phyloP scores from a whole-genome alignment of 805 yeast genomes.

The Ogataea methylovora region DNA sequence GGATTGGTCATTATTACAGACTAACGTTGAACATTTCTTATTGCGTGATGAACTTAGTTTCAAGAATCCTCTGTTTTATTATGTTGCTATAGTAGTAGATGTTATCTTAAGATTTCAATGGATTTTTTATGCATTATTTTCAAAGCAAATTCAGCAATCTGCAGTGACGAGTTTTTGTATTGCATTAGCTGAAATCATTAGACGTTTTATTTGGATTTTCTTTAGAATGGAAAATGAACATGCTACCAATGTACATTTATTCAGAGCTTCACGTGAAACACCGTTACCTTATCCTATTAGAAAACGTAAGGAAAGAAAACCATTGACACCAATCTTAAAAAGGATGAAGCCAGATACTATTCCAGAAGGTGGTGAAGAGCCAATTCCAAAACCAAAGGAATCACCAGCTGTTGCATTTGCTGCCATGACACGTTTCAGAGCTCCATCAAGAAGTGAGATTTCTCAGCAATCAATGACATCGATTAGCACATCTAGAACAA shows the following conservation, averaged over 20 bases:
- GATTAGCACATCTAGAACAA: no score
- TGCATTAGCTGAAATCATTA: conserved; percentile 71
- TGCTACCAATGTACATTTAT: conserved; percentile 77
- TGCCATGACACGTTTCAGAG: no score
- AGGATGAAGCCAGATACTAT: no score
- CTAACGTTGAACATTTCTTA: conserved; percentile 45
- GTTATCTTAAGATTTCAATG: conserved; percentile 79
- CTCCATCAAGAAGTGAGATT: no score
- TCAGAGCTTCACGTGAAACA: conserved; percentile 81
- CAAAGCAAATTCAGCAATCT: conserved; percentile 73
- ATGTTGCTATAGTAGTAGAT: conserved; percentile 66
- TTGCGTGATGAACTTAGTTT: conserved; percentile 69
- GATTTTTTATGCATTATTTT: conserved; percentile 81
- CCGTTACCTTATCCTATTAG: conserved; percentile 70
- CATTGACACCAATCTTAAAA: no score
- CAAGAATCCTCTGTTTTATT: conserved; percentile 54
- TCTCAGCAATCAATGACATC: no score
- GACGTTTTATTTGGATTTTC: conserved; percentile 85
- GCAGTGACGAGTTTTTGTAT: conserved; percentile 79
- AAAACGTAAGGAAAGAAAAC: conserved; percentile 7
- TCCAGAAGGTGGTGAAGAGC: no score
- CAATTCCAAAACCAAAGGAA: no score
- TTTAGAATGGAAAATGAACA: conserved; percentile 97
- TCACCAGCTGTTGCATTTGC: no score
- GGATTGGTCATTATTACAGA: conserved; percentile 92